A percentile compares a stretch with the other conserved stretches of the same genome.
These are phyloP conservation scores for Verticillium tricorpus DNA, from an alignment of 2,329 filamentous ascomycete genomes.

Conservation along the genomic window DNA sequence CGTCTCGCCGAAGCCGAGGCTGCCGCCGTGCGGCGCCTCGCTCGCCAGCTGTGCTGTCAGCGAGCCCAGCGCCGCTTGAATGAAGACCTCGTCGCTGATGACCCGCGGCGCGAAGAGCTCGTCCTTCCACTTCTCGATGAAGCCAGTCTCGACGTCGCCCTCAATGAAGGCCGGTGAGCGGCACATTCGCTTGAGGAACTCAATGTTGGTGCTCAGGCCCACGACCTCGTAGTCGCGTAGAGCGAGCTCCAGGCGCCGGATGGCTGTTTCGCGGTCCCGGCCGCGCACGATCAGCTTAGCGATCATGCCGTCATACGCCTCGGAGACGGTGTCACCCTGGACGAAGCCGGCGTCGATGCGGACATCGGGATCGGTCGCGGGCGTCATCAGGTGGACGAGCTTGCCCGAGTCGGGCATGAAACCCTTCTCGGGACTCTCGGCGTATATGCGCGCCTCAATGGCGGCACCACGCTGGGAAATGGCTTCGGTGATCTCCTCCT, in stretches of 20 bases:
- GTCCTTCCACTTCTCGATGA: slow-evolving; percentile 82
- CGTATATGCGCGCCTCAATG: slow-evolving; percentile 95
- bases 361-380: slow-evolving; percentile 63
- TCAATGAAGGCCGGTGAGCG: slow-evolving; percentile 75
- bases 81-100: slow-evolving; percentile 69
- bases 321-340: slow-evolving; percentile 85
- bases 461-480: slow-evolving; percentile 78
- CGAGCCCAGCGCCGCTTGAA: slow-evolving; percentile 74
- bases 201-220: slow-evolving; percentile 90
- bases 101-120: slow-evolving; percentile 67
- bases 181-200: slow-evolving; percentile 89
- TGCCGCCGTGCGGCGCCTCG: slow-evolving; percentile 37
- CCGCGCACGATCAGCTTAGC: slow-evolving; percentile 93
- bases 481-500: slow-evolving; percentile 63
- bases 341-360: slow-evolving; percentile 93
- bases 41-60: slow-evolving; percentile 6
- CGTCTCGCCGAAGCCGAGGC: slow-evolving; percentile 50
- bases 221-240: slow-evolving; percentile 89
- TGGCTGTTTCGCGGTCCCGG: slow-evolving; percentile 69
- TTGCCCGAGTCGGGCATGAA: slow-evolving; percentile 93
- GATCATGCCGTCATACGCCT: slow-evolving; percentile 98
- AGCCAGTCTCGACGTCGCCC: slow-evolving; percentile 91
- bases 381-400: slow-evolving; percentile 77
- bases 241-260: slow-evolving; percentile 76
- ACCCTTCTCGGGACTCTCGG: slow-evolving; percentile 85